These are phyloP conservation scores for Xerocomellus dryophilus DNA, from an alignment of 768 basidiomycete species.

Conservation along the genomic window DNA sequence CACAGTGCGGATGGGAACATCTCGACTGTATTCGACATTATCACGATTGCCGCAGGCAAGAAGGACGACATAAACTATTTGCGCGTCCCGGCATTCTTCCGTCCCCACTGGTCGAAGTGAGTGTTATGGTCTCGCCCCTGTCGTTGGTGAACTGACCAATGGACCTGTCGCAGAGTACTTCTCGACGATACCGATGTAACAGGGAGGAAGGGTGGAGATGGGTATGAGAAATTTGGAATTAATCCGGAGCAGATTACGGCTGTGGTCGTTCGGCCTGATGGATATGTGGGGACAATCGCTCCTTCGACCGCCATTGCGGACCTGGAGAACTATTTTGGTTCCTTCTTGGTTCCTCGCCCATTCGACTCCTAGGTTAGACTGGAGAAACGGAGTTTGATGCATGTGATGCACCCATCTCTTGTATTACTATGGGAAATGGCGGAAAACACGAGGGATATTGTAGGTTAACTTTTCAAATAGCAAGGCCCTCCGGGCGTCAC, in stretches of 20 bases:
- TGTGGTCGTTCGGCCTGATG: slow-evolving; percentile 39
- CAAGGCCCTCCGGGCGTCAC: no score
- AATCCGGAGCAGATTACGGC: slow-evolving; percentile 27
- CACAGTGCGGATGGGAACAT: slow-evolving; percentile 21
- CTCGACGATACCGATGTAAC: slow-evolving; percentile 35
- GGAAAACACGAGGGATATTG: no score
- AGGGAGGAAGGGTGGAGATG: slow-evolving; percentile 29
- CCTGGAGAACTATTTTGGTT: slow-evolving; percentile 47
- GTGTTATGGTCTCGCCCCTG: slow-evolving; percentile 9
- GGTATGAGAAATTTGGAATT: slow-evolving; percentile 35
- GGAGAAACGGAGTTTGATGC: no score
- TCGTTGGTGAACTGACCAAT: background rate
- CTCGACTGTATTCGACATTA: slow-evolving; percentile 32
- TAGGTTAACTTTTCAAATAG: no score
- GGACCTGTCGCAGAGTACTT: slow-evolving; percentile 26
- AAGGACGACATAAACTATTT: slow-evolving; percentile 37
- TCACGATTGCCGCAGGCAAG: slow-evolving; percentile 26
- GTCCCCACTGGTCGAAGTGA: slow-evolving; percentile 43
- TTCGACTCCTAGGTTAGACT: background rate
- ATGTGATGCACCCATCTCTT: no score
- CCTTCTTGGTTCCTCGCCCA: slow-evolving; percentile 37
- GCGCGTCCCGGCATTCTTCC: slow-evolving; percentile 33
- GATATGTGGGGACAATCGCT: slow-evolving; percentile 36
- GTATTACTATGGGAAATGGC: no score
- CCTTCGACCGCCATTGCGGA: slow-evolving; percentile 26